phyloP scores from a whole-genome alignment of 805 yeast species.

The Metschnikowia corniflorae region DNA sequence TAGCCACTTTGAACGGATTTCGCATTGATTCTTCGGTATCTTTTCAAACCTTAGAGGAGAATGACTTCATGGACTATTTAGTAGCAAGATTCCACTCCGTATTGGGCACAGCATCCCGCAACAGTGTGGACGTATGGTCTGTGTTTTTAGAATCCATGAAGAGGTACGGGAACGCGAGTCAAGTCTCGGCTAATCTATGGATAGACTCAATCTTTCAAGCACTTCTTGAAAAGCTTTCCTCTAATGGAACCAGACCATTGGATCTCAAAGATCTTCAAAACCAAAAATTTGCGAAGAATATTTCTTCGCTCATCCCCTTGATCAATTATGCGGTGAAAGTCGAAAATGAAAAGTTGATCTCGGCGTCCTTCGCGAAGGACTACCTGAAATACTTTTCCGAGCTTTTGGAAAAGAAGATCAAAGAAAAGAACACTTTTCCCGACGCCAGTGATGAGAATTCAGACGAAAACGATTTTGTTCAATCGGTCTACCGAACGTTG shows the following conservation, averaged over 20 bases:
- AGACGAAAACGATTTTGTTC: constrained; percentile 25
- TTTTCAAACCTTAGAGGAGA: constrained; percentile 6
- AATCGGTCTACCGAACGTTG: constrained; percentile 30
- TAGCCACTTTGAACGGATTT: constrained; percentile 14
- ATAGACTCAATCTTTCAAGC: constrained; percentile 24
- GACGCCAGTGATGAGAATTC: constrained; percentile 23
- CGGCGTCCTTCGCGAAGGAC: constrained; percentile 23
- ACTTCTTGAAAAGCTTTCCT: constrained; percentile 19
- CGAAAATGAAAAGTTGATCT: constrained; percentile 16
- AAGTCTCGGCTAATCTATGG: constrained; percentile 37
- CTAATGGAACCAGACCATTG: constrained; percentile 17
- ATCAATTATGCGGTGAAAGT: constrained; percentile 26
- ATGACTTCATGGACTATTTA: constrained; percentile 30
- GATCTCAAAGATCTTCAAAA: constrained; percentile 17
- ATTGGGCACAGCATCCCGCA: constrained; percentile 24
- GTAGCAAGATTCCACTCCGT: constrained; percentile 33
- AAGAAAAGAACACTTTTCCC: constrained; percentile 25
- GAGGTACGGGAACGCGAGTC: constrained; percentile 21
- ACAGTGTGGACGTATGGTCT: constrained; percentile 23
- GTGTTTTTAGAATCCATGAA: constrained; percentile 23
- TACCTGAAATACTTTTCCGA: constrained; percentile 24
- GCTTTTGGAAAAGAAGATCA: constrained; percentile 15
- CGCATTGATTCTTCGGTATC: constrained; percentile 4
- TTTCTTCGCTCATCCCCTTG: constrained; percentile 24
- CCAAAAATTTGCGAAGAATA: constrained; percentile 24